Evolutionary conservation across 768 basidiomycete genomes (phyloP), one percentile per base, ranked within the genome.

Genomic region (Cystobasidium tubakii): DNA sequence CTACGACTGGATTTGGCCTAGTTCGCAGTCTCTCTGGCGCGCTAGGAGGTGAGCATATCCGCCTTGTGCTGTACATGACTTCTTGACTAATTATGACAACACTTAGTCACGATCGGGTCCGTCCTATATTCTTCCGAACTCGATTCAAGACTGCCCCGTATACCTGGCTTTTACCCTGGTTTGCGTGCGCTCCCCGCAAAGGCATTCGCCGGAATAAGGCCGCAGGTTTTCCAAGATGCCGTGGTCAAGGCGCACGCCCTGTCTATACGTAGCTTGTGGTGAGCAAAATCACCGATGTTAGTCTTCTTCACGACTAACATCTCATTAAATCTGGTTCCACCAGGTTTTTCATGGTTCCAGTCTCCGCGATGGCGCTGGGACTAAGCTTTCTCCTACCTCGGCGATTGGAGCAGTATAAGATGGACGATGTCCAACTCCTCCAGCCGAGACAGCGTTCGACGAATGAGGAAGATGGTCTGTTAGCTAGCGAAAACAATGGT

Each of bases 81-180:
- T n/a, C n/a, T n/a, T n/a, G n/a, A n/a, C n/a, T n/a, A n/a, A n/a
- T n/a, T n/a, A n/a, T n/a, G n/a, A n/a, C n/a, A n/a, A n/a, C n/a
- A n/a, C n/a, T n/a, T n/a, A 67, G 66, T 67, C 17, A 67, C 66
- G 17, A 46, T 67, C 10, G 66, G 66, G 4, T 25, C 66, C 4
- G 43, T 29, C 3, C 27, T 67, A 9, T 67, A 67, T 23, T 43
- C 66, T 6, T 12, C 27, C 7, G 21, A 54, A 27, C 44, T 67
- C n/a, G 42, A 29, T 3, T 10, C 44, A 10, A 36, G 46, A 3
- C 50, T 67, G 3, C 42, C 43, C 6, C 23, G 42, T 46, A 27
- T 67, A 67, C 57, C 57, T 29, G 57, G 57, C 3, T 60, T 29
- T 29, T 60, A 60, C 23, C 57, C 57, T 29, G 57, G 29, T 12